phyloP scores from a whole-genome alignment of 176 grass and related monocot species.

The Oryza longistaminata region DNA sequence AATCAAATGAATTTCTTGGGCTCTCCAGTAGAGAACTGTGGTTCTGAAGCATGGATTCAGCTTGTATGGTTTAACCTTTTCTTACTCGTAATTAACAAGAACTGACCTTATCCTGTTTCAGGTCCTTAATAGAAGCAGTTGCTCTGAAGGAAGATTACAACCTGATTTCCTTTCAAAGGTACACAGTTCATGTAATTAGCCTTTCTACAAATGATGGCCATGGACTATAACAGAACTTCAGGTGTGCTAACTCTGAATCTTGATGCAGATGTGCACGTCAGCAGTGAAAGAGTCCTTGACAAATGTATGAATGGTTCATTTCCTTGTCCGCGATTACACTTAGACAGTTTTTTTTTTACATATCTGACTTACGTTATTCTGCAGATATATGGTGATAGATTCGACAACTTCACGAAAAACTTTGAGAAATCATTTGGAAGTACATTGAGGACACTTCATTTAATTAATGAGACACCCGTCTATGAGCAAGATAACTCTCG shows the following conservation, averaged over 20 bases:
- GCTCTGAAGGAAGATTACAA: conserved; percentile 45
- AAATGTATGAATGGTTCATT: conserved; percentile 66
- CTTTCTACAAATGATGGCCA: conserved; percentile 4
- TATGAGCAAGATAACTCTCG: conserved; percentile 38
- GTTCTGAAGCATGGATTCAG: not conserved
- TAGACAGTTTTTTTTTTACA: conserved; percentile 18
- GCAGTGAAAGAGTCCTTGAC: conserved; percentile 87
- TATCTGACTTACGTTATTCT: conserved; percentile 33
- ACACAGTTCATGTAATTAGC: conserved; percentile 13
- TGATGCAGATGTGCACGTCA: conserved; percentile 79
- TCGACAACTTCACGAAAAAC: conserved; percentile 66
- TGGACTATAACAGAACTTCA: conserved; percentile 1
- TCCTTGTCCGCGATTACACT: conserved; percentile 9
- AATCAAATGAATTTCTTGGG: not conserved
- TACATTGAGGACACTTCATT: conserved; percentile 76
- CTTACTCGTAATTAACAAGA: conserved; percentile 20
- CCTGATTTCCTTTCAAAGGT: conserved; percentile 63
- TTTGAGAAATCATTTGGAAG: conserved; percentile 90
- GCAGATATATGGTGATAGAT: conserved; percentile 90
- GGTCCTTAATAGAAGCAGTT: conserved; percentile 53
- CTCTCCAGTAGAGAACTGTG: not conserved
- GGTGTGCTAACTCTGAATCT: conserved; percentile 30
- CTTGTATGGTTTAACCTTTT: not conserved
- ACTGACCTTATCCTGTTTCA: conserved; percentile 35
- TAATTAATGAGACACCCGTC: conserved; percentile 52